Base-by-base conservation (phyloP, 345 rosid species). In the Murraya koenigii region DNA sequence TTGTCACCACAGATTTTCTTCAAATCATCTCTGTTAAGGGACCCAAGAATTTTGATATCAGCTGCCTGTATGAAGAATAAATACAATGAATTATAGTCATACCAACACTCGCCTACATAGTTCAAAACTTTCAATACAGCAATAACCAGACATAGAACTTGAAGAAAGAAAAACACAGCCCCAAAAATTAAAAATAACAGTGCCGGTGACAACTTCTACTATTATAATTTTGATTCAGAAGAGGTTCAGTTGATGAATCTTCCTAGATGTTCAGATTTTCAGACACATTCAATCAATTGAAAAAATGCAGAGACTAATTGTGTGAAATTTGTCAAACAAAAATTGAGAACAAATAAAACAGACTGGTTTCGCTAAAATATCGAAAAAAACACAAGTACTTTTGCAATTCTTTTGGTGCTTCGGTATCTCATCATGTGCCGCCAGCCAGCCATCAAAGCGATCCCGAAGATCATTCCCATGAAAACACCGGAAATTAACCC, bases 1-100 rank as follows among this genome's bases (percentile, higher is more conserved):
- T 94, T 94, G 79, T 94, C 98, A 44, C 99, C 98, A 36, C 98
- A 97, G 32, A 97, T 87, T 87, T 94, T 97, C 92, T 83, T 94
- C 84, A 96, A 85, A 84, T 96, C 99, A 28, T 96, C 99, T 86
- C 98, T 87, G 77, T 82, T 90, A 55, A 92, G 97, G 32, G 96
- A 78, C 72, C 97, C 97, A 66, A 97, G 97, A 73, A 97, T 83
- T 83, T 94, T 97, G 78, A 93, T 86, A 88, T 97, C 99, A 77
- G 87, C 97, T 61, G 99, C 98, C 99, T 97, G 87, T 77, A 66
- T 17, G 39, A n/a, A 76, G 58, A 49, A 72, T n/a, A 66, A 66
- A 15, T 19, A 47, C 1, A 44, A 33, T 25, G n/a, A 76, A 54
- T 55, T 4, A 64, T n/a, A 8, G 32, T n/a, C 72, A 75, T 9